phyloP scores from a whole-genome alignment of 805 yeast genomes.

The Hanseniaspora lachancei region DNA sequence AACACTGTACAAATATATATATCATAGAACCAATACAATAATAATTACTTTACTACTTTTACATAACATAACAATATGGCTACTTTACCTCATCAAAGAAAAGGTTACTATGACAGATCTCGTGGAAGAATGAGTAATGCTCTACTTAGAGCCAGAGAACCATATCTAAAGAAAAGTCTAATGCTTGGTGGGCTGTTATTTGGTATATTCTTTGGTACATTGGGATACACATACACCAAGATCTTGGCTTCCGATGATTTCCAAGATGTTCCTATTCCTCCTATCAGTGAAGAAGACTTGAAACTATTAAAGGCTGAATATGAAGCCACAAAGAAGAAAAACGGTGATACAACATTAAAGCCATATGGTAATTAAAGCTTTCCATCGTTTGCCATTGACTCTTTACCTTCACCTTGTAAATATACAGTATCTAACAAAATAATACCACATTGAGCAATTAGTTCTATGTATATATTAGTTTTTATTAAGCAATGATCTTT shows the following conservation, averaged over 20 bases:
- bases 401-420: neutral
- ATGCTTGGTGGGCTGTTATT: conserved; percentile 45
- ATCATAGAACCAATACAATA: no score
- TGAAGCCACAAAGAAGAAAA: conserved; percentile 30
- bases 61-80: neutral
- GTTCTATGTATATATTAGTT: no score
- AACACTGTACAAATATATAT: no score
- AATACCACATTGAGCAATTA: no score
- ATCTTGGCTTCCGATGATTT: conserved; percentile 64
- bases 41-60: no score
- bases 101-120: conserved; percentile 5
- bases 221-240: conserved; percentile 47
- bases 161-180: conserved; percentile 69
- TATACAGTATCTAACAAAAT: no score
- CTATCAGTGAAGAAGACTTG: conserved; percentile 67
- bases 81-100: conserved; percentile 12
- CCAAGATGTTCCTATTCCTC: conserved; percentile 87
- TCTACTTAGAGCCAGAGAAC: conserved; percentile 75
- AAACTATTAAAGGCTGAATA: conserved; percentile 60
- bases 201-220: conserved; percentile 59
- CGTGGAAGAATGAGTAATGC: conserved; percentile 74
- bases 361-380: neutral
- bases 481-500: no score
- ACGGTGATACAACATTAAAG: neutral
- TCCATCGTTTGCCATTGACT: neutral